phyloP scores from a whole-genome alignment of 768 basidiomycete species.

The Lyophyllum atratum region DNA sequence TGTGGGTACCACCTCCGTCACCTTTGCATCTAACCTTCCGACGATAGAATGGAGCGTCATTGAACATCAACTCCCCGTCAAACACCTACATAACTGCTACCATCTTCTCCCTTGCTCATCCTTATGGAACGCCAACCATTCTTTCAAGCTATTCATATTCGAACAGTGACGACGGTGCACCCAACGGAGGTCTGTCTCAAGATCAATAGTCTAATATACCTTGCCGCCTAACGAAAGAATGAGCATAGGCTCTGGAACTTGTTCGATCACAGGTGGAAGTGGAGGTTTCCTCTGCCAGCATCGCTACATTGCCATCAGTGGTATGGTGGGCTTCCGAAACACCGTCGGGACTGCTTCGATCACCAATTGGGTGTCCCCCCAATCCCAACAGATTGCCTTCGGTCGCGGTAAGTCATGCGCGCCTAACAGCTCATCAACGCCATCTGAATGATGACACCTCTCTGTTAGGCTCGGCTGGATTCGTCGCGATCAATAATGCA shows the following conservation, averaged over 20 bases:
- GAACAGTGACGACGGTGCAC: constrained; percentile 55
- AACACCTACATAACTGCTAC: constrained; percentile 63
- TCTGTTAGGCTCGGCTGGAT: constrained; percentile 37
- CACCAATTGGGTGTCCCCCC: constrained; percentile 59
- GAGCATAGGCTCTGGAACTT: constrained; percentile 45
- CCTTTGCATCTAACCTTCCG: background rate
- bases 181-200: constrained; percentile 52
- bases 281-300: constrained; percentile 72
- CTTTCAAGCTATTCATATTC: constrained; percentile 61
- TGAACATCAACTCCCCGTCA: constrained; percentile 61
- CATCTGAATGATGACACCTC: no score
- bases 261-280: constrained; percentile 48
- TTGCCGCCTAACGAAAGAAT: background rate
- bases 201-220: background rate
- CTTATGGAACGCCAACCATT: constrained; percentile 67
- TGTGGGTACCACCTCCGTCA: constrained; percentile 4
- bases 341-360: constrained; percentile 52
- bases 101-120: constrained; percentile 67
- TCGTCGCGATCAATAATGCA: constrained; percentile 68
- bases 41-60: constrained; percentile 48
- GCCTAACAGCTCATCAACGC: no score
- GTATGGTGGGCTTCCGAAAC: constrained; percentile 69
- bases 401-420: constrained; percentile 48
- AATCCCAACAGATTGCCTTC: constrained; percentile 64
- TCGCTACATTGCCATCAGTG: constrained; percentile 55